Conservation (phyloP, 352 stramenopile genomes). For the Phytophthora litchii region DNA sequence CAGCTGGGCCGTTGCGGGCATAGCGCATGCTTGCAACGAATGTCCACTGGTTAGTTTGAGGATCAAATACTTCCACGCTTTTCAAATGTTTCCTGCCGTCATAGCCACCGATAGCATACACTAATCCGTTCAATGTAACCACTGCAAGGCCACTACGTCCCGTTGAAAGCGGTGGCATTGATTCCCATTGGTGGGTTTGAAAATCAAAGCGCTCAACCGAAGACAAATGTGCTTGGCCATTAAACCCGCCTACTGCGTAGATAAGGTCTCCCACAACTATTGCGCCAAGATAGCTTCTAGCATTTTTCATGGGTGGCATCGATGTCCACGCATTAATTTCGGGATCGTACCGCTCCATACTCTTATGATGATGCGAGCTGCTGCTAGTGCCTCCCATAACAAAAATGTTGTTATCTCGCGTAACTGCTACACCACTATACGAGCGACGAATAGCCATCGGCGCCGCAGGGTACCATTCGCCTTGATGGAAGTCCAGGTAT, state of each 20-base stretch:
- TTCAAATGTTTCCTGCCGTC: constrained; percentile 69
- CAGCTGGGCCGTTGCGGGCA: constrained; percentile 65
- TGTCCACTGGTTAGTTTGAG: constrained; percentile 51
- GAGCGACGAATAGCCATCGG: constrained; percentile 63
- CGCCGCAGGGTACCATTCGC: constrained; percentile 58
- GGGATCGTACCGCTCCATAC: constrained; percentile 62
- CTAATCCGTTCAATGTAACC: constrained; percentile 44
- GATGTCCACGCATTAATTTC: constrained; percentile 55
- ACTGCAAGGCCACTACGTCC: constrained; percentile 67
- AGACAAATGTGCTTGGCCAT: constrained; percentile 60
- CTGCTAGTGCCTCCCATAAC: constrained; percentile 68
- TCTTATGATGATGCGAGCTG: constrained; percentile 57
- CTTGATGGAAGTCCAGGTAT: constrained; percentile 68
- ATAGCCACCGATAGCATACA: constrained; percentile 77
- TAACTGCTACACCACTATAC: constrained; percentile 65
- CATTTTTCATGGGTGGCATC: constrained; percentile 61
- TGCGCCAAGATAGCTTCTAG: constrained; percentile 68
- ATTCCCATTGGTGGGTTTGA: constrained; percentile 52
- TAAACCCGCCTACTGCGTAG: constrained; percentile 75
- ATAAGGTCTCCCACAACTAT: constrained; percentile 52
- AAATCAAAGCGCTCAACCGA: constrained; percentile 67
- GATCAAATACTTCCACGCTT: constrained; percentile 70
- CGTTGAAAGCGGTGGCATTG: constrained; percentile 51
- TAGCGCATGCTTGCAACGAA: constrained; percentile 55
- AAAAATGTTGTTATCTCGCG: constrained; percentile 52